Conservation (phyloP, 495 filamentous ascomycete species). For the Daldinia decipiens region DNA sequence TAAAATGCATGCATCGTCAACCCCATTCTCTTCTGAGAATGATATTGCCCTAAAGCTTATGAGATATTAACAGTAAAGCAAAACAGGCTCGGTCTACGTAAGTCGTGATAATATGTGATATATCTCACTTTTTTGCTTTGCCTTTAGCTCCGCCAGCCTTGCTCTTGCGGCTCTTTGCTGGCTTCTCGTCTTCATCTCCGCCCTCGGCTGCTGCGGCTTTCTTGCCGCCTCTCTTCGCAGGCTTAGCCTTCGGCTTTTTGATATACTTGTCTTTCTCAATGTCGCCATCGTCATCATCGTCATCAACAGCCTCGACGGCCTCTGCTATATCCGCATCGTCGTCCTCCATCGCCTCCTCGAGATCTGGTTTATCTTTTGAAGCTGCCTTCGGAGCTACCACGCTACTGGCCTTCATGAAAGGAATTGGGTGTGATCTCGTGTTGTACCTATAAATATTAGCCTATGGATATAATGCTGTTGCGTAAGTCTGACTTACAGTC, state of each 20-base stretch:
- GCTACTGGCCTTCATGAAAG: constrained; percentile 92
- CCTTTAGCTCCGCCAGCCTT: constrained; percentile 53
- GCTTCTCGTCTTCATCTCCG: constrained; percentile 60
- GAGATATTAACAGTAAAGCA: constrained; percentile 25
- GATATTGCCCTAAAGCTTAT: constrained; percentile 8
- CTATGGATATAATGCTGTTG: neutral
- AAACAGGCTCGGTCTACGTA: neutral
- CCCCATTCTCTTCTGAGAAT: constrained; percentile 9
- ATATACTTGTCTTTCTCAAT: constrained; percentile 96
- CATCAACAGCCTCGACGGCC: constrained; percentile 64
- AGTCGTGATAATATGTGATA: constrained; percentile 2
- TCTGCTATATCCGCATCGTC: constrained; percentile 78
- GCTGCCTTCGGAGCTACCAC: constrained; percentile 75
- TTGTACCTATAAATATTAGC: constrained; percentile 74
- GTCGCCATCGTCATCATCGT: constrained; percentile 77
- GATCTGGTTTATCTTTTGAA: constrained; percentile 83
- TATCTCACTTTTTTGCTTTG: constrained; percentile 50
- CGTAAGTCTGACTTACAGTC: constrained; percentile 65
- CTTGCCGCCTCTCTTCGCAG: constrained; percentile 60
- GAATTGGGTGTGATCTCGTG: constrained; percentile 82
- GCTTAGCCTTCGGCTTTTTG: constrained; percentile 79
- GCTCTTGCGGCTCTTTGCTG: constrained; percentile 62
- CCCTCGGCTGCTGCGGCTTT: constrained; percentile 66
- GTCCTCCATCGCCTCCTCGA: constrained; percentile 95
- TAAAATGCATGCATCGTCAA: constrained; percentile 15